Conservation (phyloP, 2,329 filamentous ascomycete genomes). For the Sordariomycetes sp. region DNA sequence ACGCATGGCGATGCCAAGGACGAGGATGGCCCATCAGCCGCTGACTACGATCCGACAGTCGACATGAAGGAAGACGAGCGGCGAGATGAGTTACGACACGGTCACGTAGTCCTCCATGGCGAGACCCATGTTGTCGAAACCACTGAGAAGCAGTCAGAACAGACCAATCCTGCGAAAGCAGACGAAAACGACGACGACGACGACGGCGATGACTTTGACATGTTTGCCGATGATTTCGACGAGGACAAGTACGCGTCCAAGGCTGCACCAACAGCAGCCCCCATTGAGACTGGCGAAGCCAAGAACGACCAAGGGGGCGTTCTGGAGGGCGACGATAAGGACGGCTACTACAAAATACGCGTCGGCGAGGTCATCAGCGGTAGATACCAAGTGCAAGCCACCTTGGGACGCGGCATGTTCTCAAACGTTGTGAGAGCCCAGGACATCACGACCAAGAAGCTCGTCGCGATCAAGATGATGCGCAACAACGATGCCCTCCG, state of each 20-base stretch:
- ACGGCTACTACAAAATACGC: conserved; percentile 95
- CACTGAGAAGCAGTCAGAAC: conserved; percentile 12
- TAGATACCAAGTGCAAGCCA: conserved; percentile 81
- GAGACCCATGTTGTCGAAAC: conserved; percentile 22
- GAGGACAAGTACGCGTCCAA: conserved; percentile 55
- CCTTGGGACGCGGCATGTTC: conserved; percentile 90
- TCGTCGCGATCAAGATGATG: conserved; percentile 97
- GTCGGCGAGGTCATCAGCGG: conserved; percentile 83
- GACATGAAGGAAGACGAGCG: conserved; percentile 81
- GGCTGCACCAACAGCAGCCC: conserved; percentile 20
- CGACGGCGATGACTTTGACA: conserved; percentile 68
- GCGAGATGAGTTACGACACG: conserved; percentile 56
- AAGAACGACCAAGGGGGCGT: conserved; percentile 59
- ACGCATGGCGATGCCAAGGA: conserved; percentile 33
- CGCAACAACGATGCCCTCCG: conserved; percentile 89
- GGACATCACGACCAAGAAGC: conserved; percentile 62
- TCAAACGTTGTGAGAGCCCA: conserved; percentile 87
- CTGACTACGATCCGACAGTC: conserved; percentile 81
- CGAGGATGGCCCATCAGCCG: conserved; percentile 76
- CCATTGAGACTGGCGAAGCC: conserved; percentile 33
- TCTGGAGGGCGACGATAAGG: conserved; percentile 86
- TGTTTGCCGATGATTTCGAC: conserved; percentile 80
- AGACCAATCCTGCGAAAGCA: conserved; percentile 16
- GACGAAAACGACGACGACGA: conserved; percentile 40
- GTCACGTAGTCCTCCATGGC: conserved; percentile 42